phyloP scores from a whole-genome alignment of 1,139 yeast species.

The Pichia sorboxylosa region DNA sequence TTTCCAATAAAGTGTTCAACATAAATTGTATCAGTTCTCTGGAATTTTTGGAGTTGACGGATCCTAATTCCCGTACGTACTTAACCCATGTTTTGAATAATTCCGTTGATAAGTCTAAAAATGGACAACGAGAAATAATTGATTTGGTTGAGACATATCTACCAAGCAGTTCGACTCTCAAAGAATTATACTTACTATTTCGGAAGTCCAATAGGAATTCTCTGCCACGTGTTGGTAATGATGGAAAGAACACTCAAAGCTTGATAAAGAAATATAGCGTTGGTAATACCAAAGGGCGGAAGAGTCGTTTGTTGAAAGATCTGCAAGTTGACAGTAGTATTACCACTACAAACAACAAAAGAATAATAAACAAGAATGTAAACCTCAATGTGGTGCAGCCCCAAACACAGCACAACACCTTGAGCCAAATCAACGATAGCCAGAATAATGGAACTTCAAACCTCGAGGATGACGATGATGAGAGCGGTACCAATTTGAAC shows the following conservation, averaged over 20 bases:
- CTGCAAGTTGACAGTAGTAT: conserved; percentile 11
- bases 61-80: conserved; percentile 18
- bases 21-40: conserved; percentile 2
- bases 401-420: conserved; percentile 4
- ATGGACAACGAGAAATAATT: conserved; percentile 14
- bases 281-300: background rate
- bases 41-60: conserved; percentile 15
- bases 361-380: background rate
- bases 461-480: background rate
- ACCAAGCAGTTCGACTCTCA: conserved; percentile 8
- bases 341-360: conserved; percentile 1
- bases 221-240: too few species aligned
- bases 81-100: conserved; percentile 16
- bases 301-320: conserved; percentile 8
- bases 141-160: conserved; percentile 11
- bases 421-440: conserved; percentile 2
- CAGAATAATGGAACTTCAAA: background rate
- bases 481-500: conserved; percentile 1
- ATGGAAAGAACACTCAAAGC: background rate
- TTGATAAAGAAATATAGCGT: conserved; percentile 3
- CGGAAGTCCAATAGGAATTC: conserved; percentile 5
- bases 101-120: conserved; percentile 14
- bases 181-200: conserved; percentile 7
- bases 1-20: background rate
- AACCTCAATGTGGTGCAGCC: background rate